Base-by-base conservation (phyloP, 2,329 filamentous ascomycete genomes). In the Ophiostoma sp. region DNA sequence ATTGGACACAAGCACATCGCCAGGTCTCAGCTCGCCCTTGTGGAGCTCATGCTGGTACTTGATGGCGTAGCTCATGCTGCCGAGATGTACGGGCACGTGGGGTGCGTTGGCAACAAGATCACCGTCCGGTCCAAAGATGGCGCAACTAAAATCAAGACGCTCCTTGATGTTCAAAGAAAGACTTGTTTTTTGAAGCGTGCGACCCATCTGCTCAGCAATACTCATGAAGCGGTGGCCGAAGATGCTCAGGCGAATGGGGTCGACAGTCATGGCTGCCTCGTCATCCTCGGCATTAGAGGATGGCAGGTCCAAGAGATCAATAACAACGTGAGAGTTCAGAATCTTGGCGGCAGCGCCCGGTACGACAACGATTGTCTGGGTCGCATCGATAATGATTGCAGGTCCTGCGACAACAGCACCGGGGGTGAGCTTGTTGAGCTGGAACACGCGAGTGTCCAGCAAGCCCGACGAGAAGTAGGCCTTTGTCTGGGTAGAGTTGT, bases 361-460 rank as follows among this genome's bases (percentile, higher is more conserved):
- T 0, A 90, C 91, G 1, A 97, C 87, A 0, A 97, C 91, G 70
- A 98, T 95, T 0, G 93, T 97, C 77, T 97, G 93, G 0, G 91
- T 93, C 5, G 89, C 89, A 75, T 93, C 93, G 3, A 92, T 91
- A 69, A 97, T 84, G 77, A 97, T 91, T 0, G 92, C 92, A 0
- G 93, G 93, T 0, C 93, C 93, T 65, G 83, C 81, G 67, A 96
- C 81, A 36, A 87, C 85, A 69, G 92, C 87, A 2, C 92, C 91
- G 5, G 90, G 81, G 1, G 81, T 79, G 8, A 97, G 80, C 69
- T 92, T 85, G 70, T 90, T 87, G 0, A 97, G 84, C 76, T 90
- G 92, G 65, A 93, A 97, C 65, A 97, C 86, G 0, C 0, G 92
- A 96, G 16, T 93, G 44, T 92, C 84, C 8, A 55, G n/a, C 0